phyloP scores from a whole-genome alignment of 768 basidiomycete species.

The Pluteus cervinus region DNA sequence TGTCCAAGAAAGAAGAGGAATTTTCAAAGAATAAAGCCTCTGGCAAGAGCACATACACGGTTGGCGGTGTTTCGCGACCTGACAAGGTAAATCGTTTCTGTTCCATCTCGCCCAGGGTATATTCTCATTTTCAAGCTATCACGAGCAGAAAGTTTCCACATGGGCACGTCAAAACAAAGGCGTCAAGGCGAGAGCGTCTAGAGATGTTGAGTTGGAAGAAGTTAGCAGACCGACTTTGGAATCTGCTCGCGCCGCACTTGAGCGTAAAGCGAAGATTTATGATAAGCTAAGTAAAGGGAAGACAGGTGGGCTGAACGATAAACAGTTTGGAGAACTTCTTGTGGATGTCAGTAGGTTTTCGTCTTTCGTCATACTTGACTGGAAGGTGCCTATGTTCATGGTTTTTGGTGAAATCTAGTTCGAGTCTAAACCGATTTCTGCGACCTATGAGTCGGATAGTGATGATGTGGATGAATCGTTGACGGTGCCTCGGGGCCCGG shows the following conservation, averaged over 20 bases:
- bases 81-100: slow-evolving; percentile 57
- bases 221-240: slow-evolving; percentile 68
- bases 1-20: slow-evolving; percentile 56
- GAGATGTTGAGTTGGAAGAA: slow-evolving; percentile 68
- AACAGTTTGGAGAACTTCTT: slow-evolving; percentile 63
- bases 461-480: slow-evolving; percentile 79
- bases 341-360: slow-evolving; percentile 58
- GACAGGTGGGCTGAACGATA: slow-evolving; percentile 69
- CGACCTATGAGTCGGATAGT: slow-evolving; percentile 59
- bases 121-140: too few relatives aligned
- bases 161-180: slow-evolving; percentile 79
- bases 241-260: slow-evolving; percentile 61
- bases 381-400: background rate
- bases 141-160: slow-evolving; percentile 61
- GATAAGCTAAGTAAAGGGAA: slow-evolving; percentile 75
- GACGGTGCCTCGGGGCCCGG: slow-evolving; percentile 43
- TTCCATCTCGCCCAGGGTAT: background rate
- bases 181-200: slow-evolving; percentile 51
- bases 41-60: slow-evolving; percentile 45
- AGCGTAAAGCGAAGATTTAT: slow-evolving; percentile 77
- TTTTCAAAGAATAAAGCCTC: slow-evolving; percentile 53
- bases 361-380: too few relatives aligned
- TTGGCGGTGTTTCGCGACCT: slow-evolving; percentile 58
- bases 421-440: slow-evolving; percentile 46
- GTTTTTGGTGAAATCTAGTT: slow-evolving; percentile 38